Evolutionary conservation across 129 eudicot genomes (phyloP).

Genomic region (Rutidosis leptorrhynchoides): DNA sequence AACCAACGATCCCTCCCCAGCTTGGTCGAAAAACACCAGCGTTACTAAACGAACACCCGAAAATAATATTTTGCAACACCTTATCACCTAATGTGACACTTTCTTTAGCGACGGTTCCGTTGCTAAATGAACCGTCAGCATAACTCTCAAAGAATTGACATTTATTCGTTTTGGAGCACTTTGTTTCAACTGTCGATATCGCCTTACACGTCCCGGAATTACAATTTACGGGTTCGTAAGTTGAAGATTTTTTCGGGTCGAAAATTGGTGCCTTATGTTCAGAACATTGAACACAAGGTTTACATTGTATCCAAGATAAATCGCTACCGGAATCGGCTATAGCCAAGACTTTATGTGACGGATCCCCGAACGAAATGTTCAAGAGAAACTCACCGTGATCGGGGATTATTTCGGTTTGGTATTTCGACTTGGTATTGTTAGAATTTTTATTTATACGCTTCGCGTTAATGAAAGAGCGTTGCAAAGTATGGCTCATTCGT

Average conservation of each 20-base stretch:
- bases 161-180: not conserved
- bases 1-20: conserved; percentile 33
- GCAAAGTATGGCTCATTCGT: conserved; percentile 27
- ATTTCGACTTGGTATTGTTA: not conserved
- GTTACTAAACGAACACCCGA: conserved; percentile 30
- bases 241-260: conserved; percentile 32
- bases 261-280: conserved; percentile 26
- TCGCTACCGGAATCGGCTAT: conserved; percentile 41
- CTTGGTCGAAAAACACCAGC: conserved; percentile 11
- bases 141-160: conserved; percentile 29
- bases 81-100: conserved; percentile 23
- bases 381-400: conserved; percentile 37
- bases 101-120: conserved; percentile 32
- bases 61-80: conserved; percentile 12
- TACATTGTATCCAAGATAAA: conserved; percentile 37
- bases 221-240: conserved; percentile 30
- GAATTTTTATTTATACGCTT: not conserved
- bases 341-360: conserved; percentile 29
- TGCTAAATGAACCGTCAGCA: conserved; percentile 31
- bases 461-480: conserved; percentile 29
- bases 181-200: not conserved
- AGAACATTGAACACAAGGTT: conserved; percentile 36
- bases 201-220: not conserved
- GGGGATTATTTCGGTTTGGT: conserved; percentile 29
- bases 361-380: conserved; percentile 33